Conservation (phyloP, 2,329 filamentous ascomycete species). For the Pezicula neosporulosa region DNA sequence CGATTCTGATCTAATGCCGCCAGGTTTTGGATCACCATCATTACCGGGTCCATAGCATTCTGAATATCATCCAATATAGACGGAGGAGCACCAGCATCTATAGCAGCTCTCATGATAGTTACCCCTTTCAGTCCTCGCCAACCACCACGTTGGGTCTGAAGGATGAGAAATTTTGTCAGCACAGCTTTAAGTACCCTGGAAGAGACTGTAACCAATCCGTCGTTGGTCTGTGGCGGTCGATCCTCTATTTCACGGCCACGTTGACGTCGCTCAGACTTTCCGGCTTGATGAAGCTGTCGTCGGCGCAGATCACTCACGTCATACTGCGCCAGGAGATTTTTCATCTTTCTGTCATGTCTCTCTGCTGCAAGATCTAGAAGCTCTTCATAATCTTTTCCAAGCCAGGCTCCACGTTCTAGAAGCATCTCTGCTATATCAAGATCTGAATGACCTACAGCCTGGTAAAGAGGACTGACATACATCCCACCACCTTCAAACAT, state of each 20-base stretch:
- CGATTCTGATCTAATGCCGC: neutral
- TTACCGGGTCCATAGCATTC: neutral
- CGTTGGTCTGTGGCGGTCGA: neutral
- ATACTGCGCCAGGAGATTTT: neutral
- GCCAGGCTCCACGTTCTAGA: neutral
- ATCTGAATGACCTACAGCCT: neutral
- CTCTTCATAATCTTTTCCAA: neutral
- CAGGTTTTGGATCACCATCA: neutral
- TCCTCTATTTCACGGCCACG: neutral
- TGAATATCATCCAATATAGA: neutral
- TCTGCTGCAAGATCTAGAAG: neutral
- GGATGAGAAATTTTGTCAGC: neutral
- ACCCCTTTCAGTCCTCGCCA: neutral
- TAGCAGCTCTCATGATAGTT: neutral
- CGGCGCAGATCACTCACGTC: neutral
- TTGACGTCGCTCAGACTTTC: neutral
- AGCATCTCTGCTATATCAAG: neutral
- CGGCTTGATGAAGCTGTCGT: neutral
- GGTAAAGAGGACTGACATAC: neutral
- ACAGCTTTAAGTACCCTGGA: neutral
- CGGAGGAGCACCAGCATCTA: neutral
- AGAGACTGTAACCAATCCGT: neutral
- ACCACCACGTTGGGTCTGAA: neutral
- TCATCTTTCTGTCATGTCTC: neutral
- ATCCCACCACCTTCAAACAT: neutral